Conservation (phyloP, 805 yeast genomes). For the Torulaspora maleeae region DNA sequence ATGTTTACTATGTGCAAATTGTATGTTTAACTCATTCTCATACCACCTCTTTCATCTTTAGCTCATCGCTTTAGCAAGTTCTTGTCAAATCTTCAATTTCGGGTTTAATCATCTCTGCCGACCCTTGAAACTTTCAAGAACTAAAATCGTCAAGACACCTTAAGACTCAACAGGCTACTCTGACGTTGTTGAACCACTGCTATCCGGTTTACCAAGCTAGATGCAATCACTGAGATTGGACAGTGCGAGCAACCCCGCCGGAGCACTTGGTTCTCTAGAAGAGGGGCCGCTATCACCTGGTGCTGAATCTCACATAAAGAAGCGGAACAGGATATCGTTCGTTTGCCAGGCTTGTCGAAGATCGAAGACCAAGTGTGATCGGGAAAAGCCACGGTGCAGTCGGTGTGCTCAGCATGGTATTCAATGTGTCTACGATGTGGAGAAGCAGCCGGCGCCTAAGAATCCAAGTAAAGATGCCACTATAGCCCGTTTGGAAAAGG, state of each 20-base stretch:
- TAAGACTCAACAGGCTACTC: too few relatives aligned
- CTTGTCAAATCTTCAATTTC: neutral
- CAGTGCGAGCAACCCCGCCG: neutral
- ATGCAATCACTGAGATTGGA: slow-evolving; percentile 6
- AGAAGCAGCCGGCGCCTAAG: slow-evolving; percentile 31
- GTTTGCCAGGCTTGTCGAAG: slow-evolving; percentile 35
- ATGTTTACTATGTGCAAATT: neutral
- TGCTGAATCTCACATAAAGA: slow-evolving; percentile 11
- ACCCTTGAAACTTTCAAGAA: neutral
- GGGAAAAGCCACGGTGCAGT: slow-evolving; percentile 31
- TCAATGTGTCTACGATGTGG: slow-evolving; percentile 33
- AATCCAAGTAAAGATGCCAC: slow-evolving; percentile 32
- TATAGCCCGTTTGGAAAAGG: slow-evolving; percentile 31
- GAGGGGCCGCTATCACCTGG: slow-evolving; percentile 3
- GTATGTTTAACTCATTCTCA: too few relatives aligned
- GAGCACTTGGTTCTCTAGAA: neutral
- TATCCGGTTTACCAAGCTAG: neutral
- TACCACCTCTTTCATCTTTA: neutral
- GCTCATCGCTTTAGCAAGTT: neutral
- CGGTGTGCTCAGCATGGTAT: slow-evolving; percentile 29
- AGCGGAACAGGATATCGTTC: slow-evolving; percentile 33
- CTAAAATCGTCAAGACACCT: too few relatives aligned
- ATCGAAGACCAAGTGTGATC: slow-evolving; percentile 35
- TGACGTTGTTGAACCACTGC: too few relatives aligned
- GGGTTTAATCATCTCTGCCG: neutral